phyloP scores from a whole-genome alignment of 106 monocot genomes.

The Platanthera zijinensis region DNA sequence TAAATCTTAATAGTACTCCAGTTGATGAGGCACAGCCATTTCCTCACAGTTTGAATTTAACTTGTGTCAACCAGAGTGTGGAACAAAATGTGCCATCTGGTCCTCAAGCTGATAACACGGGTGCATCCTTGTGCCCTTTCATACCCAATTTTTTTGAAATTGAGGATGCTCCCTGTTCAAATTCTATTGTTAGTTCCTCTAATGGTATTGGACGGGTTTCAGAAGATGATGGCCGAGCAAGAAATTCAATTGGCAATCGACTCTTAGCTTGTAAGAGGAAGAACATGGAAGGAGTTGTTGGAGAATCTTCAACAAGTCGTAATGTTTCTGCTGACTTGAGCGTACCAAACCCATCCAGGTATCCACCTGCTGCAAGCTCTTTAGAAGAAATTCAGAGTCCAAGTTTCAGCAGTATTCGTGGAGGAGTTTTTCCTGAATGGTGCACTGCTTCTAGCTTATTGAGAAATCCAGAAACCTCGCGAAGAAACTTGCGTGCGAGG shows the following conservation, averaged over 20 bases:
- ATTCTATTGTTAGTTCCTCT: slow-evolving; percentile 16
- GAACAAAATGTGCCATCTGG: slow-evolving; percentile 9
- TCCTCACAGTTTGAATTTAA: slow-evolving; percentile 10
- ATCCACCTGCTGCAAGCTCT: slow-evolving; percentile 14
- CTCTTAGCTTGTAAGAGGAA: slow-evolving; percentile 63
- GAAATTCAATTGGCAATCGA: slow-evolving; percentile 43
- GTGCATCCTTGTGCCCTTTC: slow-evolving; percentile 15
- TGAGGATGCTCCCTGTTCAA: slow-evolving; percentile 18
- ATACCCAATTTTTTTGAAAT: slow-evolving; percentile 15
- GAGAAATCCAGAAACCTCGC: slow-evolving; percentile 31
- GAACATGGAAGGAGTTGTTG: slow-evolving; percentile 53
- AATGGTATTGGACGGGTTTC: slow-evolving; percentile 10
- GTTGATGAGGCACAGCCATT: slow-evolving; percentile 20
- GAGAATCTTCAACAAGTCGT: slow-evolving; percentile 47
- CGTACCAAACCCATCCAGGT: slow-evolving; percentile 21
- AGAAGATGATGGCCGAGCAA: slow-evolving; percentile 34
- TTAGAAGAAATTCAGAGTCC: slow-evolving; percentile 23
- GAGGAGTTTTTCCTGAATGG: slow-evolving; percentile 9
- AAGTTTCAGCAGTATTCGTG: slow-evolving; percentile 13
- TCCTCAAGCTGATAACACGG: background rate
- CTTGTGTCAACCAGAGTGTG: slow-evolving; percentile 11
- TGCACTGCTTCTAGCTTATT: slow-evolving; percentile 13
- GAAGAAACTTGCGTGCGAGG: slow-evolving; percentile 45
- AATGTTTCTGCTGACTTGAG: slow-evolving; percentile 17
- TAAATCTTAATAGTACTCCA: slow-evolving; percentile 37